A percentile compares a stretch with the other conserved stretches of the same genome.
Conservation (phyloP, 208 protist species). For the Tetramitus jugosus region DNA sequence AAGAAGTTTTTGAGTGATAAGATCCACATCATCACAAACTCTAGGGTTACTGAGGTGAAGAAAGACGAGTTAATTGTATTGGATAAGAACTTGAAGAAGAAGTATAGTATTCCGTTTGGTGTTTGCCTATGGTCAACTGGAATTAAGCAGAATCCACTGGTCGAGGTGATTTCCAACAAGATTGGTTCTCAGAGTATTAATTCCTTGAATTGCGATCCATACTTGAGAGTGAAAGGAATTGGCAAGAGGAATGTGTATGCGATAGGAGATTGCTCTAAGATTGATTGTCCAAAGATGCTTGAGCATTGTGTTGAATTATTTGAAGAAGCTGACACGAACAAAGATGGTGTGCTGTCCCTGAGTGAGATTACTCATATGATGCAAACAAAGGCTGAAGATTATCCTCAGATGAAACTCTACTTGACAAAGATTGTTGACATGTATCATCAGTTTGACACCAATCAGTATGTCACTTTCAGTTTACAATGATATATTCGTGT, state of each 20-base stretch:
- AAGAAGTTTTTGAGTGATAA: neutral
- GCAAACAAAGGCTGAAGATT: neutral
- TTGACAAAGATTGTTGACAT: neutral
- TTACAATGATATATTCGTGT: too few relatives aligned
- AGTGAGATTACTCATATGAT: neutral
- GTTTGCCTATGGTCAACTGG: conserved; percentile 15
- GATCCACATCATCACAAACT: too few relatives aligned
- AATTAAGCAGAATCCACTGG: neutral
- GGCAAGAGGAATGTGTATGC: too few relatives aligned
- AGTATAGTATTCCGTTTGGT: neutral
- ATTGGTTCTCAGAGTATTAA: too few relatives aligned
- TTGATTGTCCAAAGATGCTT: neutral
- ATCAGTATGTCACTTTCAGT: too few relatives aligned
- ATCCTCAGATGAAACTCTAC: neutral
- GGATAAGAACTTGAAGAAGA: neutral
- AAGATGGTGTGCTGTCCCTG: neutral
- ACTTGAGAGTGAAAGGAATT: neutral
- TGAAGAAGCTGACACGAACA: neutral
- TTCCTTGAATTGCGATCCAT: neutral
- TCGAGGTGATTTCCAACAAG: neutral
- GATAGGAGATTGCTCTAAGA: neutral
- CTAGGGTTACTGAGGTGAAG: too few relatives aligned
- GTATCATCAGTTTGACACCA: neutral
- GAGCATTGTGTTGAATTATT: neutral
- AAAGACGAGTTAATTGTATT: neutral